Conservation (phyloP, 768 basidiomycete genomes). For the Gymnopilus junonius region DNA sequence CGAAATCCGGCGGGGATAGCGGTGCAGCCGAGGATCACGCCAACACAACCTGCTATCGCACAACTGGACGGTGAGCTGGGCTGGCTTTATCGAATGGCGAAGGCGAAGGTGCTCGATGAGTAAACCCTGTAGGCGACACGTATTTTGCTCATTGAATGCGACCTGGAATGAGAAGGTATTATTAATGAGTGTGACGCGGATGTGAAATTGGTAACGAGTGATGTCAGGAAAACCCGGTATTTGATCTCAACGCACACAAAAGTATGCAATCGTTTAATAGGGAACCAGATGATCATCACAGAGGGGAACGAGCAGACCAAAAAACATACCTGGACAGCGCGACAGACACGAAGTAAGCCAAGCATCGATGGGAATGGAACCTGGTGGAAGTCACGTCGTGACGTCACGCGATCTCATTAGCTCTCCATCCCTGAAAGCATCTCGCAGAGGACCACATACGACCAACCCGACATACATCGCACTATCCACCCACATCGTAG, state of each 20-base stretch:
- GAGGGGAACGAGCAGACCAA: constrained; percentile 9
- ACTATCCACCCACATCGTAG: background rate
- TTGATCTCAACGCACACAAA: constrained; percentile 41
- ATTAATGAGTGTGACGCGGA: background rate
- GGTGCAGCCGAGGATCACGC: constrained; percentile 5
- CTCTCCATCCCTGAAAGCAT: constrained; percentile 9
- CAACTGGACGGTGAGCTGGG: background rate
- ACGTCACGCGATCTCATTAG: constrained; percentile 18
- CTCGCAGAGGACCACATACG: constrained; percentile 6
- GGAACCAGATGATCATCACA: constrained; percentile 60
- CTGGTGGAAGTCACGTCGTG: constrained; percentile 15
- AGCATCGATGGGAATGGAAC: constrained; percentile 19
- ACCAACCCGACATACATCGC: background rate
- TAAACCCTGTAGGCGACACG: background rate
- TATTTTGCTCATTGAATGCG: background rate
- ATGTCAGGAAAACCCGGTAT: constrained; percentile 44
- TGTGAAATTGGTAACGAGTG: background rate
- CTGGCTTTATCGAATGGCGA: background rate
- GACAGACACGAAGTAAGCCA: constrained; percentile 1
- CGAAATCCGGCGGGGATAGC: constrained; percentile 12
- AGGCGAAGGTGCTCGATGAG: background rate
- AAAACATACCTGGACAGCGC: constrained; percentile 26
- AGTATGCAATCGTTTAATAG: constrained; percentile 59
- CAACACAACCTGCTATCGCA: background rate
- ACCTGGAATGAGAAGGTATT: background rate